Conservation (phyloP, 768 basidiomycete species). For the Hericium coralloides region DNA sequence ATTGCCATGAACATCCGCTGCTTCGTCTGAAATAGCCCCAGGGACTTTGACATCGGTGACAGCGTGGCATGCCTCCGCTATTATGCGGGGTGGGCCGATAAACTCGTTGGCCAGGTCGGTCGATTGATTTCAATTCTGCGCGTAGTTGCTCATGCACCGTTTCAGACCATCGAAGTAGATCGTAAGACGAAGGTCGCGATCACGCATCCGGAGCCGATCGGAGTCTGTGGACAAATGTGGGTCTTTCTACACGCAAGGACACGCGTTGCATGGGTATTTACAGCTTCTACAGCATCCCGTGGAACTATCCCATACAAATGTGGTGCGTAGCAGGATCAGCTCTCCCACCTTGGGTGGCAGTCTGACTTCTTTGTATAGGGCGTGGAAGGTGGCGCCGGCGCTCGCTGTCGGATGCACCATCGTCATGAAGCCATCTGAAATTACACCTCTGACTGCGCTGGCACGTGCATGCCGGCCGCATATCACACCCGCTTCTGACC, state of each 20-base stretch:
- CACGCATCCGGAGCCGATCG: conserved; percentile 84
- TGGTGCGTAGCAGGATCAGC: conserved; percentile 34
- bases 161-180: conserved; percentile 70
- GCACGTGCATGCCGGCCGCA: conserved; percentile 24
- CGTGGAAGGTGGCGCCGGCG: conserved; percentile 92
- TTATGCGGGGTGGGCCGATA: conserved; percentile 96
- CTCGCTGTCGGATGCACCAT: conserved; percentile 88
- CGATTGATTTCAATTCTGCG: conserved; percentile 1
- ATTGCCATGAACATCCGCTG: conserved; percentile 20
- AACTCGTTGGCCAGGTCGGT: conserved; percentile 76
- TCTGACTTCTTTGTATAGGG: conserved; percentile 28
- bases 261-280: background rate
- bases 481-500: background rate
- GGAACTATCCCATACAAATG: conserved; percentile 91
- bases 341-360: background rate
- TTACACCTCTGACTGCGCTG: conserved; percentile 77
- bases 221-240: conserved; percentile 92
- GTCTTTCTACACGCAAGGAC: conserved; percentile 12
- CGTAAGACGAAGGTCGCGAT: conserved; percentile 76
- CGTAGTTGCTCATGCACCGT: background rate
- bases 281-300: conserved; percentile 55
- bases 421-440: conserved; percentile 91
- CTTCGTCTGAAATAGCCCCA: conserved; percentile 20
- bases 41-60: conserved; percentile 78
- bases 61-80: conserved; percentile 74